Conservation (phyloP, 2,329 filamentous ascomycete species). For the Xylariaceae sp. region DNA sequence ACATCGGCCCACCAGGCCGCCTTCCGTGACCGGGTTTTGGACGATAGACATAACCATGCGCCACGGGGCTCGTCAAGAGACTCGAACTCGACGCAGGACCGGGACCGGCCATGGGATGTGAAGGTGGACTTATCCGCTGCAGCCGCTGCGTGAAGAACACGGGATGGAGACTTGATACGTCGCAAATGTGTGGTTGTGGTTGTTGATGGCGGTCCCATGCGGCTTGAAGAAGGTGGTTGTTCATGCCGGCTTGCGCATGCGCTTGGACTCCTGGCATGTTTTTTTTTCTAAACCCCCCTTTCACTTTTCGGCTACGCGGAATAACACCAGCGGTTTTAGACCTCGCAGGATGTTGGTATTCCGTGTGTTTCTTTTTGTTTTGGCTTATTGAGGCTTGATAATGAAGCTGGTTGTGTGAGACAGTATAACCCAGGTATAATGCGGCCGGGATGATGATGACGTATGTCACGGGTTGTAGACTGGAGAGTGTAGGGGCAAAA, state of each 20-base stretch:
- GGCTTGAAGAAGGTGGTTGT: constrained; percentile 8
- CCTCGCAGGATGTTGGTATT: too few relatives aligned
- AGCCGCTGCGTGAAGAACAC: constrained; percentile 69
- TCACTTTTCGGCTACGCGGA: background rate
- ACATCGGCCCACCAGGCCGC: constrained; percentile 29
- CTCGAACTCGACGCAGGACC: constrained; percentile 27
- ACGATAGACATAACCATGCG: constrained; percentile 56
- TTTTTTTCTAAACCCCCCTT: constrained; percentile 4
- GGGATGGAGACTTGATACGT: constrained; percentile 60
- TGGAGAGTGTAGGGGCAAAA: too few relatives aligned
- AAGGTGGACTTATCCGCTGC: constrained; percentile 46
- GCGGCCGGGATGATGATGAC: too few relatives aligned
- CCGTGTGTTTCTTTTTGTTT: too few relatives aligned
- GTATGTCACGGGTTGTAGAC: too few relatives aligned
- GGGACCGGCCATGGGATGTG: constrained; percentile 25
- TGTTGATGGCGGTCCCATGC: constrained; percentile 11
- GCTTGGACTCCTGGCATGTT: constrained; percentile 12
- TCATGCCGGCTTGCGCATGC: background rate
- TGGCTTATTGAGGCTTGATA: too few relatives aligned
- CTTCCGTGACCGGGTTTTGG: constrained; percentile 36
- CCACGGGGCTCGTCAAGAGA: constrained; percentile 55
- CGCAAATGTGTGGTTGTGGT: constrained; percentile 5
- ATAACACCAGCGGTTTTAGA: too few relatives aligned
- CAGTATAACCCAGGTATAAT: too few relatives aligned
- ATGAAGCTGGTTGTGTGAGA: too few relatives aligned